phyloP scores from a whole-genome alignment of 805 yeast genomes.

The Candida mattraensis region DNA sequence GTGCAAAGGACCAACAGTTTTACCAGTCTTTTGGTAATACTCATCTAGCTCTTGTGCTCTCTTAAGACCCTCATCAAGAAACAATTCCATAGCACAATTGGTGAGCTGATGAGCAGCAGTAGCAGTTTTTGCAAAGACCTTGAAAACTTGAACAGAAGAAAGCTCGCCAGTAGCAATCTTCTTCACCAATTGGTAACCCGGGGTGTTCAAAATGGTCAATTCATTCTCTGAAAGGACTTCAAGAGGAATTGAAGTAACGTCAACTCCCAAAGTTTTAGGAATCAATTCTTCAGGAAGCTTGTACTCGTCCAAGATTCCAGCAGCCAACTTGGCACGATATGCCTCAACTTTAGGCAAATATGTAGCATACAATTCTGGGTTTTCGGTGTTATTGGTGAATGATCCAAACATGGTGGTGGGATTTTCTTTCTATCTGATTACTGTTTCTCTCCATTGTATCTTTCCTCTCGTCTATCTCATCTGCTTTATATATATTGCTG shows the following conservation, averaged over 20 bases:
- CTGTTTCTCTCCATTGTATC: too few relatives aligned
- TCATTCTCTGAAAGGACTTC: conserved; percentile 37
- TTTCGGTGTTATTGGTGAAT: conserved; percentile 19
- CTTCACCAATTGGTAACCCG: conserved; percentile 34
- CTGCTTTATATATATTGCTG: too few relatives aligned
- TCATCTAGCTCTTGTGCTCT: conserved; percentile 55
- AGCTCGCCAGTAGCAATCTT: conserved; percentile 40
- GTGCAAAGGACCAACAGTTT: conserved; percentile 56
- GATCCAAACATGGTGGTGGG: conserved; percentile 13
- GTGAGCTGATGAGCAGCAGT: conserved; percentile 50
- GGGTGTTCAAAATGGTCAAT: conserved; percentile 41
- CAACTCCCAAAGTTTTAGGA: conserved; percentile 20
- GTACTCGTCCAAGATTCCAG: conserved; percentile 29
- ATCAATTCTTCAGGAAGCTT: conserved; percentile 21
- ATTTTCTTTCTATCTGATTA: too few relatives aligned
- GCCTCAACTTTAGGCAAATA: conserved; percentile 37
- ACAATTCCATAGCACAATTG: conserved; percentile 48
- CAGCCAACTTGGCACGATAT: conserved; percentile 29
- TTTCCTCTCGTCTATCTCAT: too few relatives aligned
- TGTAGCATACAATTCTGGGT: conserved; percentile 22
- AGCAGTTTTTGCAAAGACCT: conserved; percentile 49
- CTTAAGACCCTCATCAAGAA: conserved; percentile 46
- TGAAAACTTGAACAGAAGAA: conserved; percentile 43
- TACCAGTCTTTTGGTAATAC: conserved; percentile 42
- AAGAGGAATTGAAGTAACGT: conserved; percentile 30